Base-by-base conservation (phyloP, 2,329 filamentous ascomycete species). In the Simplicillium sp. region DNA sequence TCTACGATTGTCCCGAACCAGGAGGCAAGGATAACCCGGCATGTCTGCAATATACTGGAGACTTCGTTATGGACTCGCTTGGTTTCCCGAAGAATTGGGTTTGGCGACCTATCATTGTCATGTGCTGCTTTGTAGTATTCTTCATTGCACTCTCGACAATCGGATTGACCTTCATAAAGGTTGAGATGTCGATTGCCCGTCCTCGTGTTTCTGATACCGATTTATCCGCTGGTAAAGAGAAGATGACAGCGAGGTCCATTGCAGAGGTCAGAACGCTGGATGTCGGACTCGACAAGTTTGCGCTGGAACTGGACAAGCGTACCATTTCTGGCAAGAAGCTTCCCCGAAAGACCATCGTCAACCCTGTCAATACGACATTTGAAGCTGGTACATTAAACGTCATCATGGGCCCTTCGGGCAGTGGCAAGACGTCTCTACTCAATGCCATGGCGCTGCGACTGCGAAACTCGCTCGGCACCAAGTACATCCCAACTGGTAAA, bases 401-500 rank as follows among this genome's bases (percentile, higher is more conserved):
- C 17, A 84, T 89, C 47, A 87, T 88, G 83, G 84, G 84, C 0
- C 84, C 84, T 0, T 87, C 82, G 0, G 84, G 84, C 0, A 82
- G 77, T 36, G 84, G 84, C 1, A 89, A 89, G 57, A 87, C 83
- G 0, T 84, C 81, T 0, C 64, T 87, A 1, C 66, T 88, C 11
- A 87, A 86, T 52, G 71, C 80, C 2, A 83, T 89, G 73, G 82
- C 84, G 1, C 64, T 78, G 3, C 69, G 84, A 13, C 61, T 88
- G 4, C 74, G 77, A 18, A 77, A 76, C 42, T 77, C 75, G 2
- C 48, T 78, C 3, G 67, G 71, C 2, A 85, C 79, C 0, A 70
- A 68, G 41, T 88, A 88, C 51, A 66, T 63, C 4, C 65, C 74
- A 3, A 67, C 66, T 5, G 84, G 84, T 0, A 70, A 67, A 36